Evolutionary conservation across 179 eudicot genomes (phyloP), one percentile per base, ranked within the genome.

Genomic region (Silene coronaria): DNA sequence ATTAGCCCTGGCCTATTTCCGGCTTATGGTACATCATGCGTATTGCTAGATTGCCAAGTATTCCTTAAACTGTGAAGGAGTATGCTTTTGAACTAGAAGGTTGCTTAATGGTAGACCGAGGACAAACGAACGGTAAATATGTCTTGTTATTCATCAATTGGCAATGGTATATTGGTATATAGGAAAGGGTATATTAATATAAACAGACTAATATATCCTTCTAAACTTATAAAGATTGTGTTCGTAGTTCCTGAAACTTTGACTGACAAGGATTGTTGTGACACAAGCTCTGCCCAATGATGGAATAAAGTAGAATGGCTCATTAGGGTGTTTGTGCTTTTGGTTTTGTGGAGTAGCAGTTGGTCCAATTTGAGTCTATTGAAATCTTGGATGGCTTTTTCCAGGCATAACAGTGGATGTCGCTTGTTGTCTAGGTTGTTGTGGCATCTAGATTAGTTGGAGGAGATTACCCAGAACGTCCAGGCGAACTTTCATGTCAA

Each of bases 401-500:
- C 27, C 14, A 42, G 64, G 58, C 24, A 11, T 74, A 30, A 81
- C 46, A 5, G 61, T 16, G 28, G 46, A n/a, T 61, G 78, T 63
- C 66, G 12, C 34, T 24, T 72, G 51, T 36, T 78, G 53, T 42
- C 32, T 77, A 85, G 89, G 87, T 82, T 68, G 84, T 78, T 23
- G 84, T 78, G 32, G 84, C 81, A 74, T 76, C 83, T 57, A 85
- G 86, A 77, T 77, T 83, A 53, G 84, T 76, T 72, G 90, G 83
- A 70, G 86, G 83, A 61, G 89, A 86, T 72, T 87, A 86, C 79
- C 98, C 97, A 27, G 93, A 91, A 82, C 86, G 97, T 73, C 80
- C 87, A 17, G 93, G 90, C 74, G 95, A 93, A 85, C 95, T 88
- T 58, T 63, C 82, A 24, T 93, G 98, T 80, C 96, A 93, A 97